Conservation (phyloP, 1,284 basidiomycete species). For the Apiotrichum akiyoshidainum region DNA sequence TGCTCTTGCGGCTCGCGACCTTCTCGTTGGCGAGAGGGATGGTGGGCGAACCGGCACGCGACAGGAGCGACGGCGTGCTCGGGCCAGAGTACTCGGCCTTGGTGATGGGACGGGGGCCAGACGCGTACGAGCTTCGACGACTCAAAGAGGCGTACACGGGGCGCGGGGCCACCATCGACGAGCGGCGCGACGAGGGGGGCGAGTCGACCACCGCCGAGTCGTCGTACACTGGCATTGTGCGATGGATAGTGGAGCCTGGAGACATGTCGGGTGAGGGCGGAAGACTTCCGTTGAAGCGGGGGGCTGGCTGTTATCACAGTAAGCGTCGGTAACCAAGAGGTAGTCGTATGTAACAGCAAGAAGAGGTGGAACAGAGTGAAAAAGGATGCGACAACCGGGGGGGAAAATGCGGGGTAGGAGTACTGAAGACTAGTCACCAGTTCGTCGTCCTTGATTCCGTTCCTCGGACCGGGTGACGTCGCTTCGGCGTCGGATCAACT, state of each 20-base stretch:
- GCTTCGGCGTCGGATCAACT: too few species aligned
- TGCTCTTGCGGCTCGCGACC: constrained; percentile 23
- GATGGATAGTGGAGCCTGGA: not conserved
- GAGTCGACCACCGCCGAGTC: constrained; percentile 21
- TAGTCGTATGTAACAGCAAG: too few species aligned
- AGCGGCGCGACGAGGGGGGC: constrained; percentile 23
- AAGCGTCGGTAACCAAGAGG: too few species aligned
- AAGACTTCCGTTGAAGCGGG: too few species aligned
- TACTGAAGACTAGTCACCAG: too few species aligned
- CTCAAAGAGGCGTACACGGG: constrained; percentile 17
- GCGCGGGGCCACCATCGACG: constrained; percentile 21
- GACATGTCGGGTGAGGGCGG: too few species aligned
- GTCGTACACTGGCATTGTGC: not conserved
- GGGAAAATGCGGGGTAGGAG: too few species aligned
- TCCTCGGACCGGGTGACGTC: too few species aligned
- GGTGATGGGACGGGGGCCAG: constrained; percentile 41
- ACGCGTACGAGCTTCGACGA: constrained; percentile 34
- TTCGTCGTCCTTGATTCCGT: too few species aligned
- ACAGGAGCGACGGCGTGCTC: constrained; percentile 44
- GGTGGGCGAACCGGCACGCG: constrained; percentile 48
- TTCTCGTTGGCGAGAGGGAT: constrained; percentile 42
- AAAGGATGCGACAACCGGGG: too few species aligned
- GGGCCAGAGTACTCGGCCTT: constrained; percentile 40
- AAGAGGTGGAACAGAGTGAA: too few species aligned
- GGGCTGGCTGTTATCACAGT: too few species aligned